A percentile compares a stretch with the other conserved stretches of the same genome.
phyloP scores from a whole-genome alignment of 1,284 basidiomycete genomes.

The Veloporphyrellus conicus region DNA sequence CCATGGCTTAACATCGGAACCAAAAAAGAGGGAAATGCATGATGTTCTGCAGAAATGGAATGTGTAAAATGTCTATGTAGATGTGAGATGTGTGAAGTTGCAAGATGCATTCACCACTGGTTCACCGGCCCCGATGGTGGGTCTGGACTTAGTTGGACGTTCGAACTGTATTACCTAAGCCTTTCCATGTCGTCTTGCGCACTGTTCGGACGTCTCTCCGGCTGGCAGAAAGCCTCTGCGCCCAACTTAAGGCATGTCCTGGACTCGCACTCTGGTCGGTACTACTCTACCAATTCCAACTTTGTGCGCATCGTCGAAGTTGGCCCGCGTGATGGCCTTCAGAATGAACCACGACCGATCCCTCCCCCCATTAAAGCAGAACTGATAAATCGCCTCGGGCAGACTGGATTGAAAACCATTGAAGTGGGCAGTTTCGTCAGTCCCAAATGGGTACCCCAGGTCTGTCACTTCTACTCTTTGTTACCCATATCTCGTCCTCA shows the following conservation, averaged over 20 bases:
- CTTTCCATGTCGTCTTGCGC: background rate
- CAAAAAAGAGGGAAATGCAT: too few species aligned
- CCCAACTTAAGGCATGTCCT: background rate
- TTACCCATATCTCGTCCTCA: background rate
- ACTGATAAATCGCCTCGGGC: conserved; percentile 72
- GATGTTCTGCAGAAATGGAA: too few species aligned
- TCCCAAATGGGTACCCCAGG: conserved; percentile 91
- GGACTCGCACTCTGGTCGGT: background rate
- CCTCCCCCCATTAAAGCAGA: conserved; percentile 75
- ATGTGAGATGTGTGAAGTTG: too few species aligned
- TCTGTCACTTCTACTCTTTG: conserved; percentile 37
- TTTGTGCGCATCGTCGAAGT: conserved; percentile 76
- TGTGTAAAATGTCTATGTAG: too few species aligned
- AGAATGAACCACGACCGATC: conserved; percentile 81
- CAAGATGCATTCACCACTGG: too few species aligned
- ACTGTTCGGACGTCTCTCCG: background rate
- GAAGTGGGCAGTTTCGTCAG: conserved; percentile 93
- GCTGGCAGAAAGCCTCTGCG: too few species aligned
- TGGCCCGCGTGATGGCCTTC: conserved; percentile 87
- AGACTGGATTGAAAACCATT: conserved; percentile 69
- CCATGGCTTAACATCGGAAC: too few species aligned
- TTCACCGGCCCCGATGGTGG: too few species aligned
- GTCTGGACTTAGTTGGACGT: too few species aligned
- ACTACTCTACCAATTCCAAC: conserved; percentile 18
- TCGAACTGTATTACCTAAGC: background rate